Base-by-base conservation (phyloP, 805 yeast genomes). In the Myxozyma udenii region DNA sequence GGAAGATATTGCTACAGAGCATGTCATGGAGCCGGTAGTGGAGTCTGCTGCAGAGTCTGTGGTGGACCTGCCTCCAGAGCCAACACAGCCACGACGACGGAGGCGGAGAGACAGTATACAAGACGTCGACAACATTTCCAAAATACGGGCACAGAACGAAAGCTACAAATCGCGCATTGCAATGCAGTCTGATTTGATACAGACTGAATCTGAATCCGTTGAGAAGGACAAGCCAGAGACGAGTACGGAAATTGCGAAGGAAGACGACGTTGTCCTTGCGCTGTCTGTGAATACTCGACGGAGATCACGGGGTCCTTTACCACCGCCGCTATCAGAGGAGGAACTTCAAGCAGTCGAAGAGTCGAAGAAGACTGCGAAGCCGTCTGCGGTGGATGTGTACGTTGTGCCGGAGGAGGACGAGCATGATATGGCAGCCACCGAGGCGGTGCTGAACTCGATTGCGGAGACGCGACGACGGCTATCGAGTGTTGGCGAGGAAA, bases 31-130 rank as follows among this genome's bases (percentile, higher is more conserved):
- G 33, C 9, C 9, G 33, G 9, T 28, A 28, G 33, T 28, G 33
- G n/a, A n/a, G n/a, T n/a, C n/a, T n/a, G n/a, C n/a, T n/a, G n/a
- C n/a, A n/a, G n/a, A n/a, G n/a, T n/a, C n/a, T n/a, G n/a, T n/a
- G n/a, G n/a, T n/a, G n/a, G n/a, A n/a, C n/a, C n/a, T n/a, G n/a
- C n/a, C n/a, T n/a, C n/a, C n/a, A n/a, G n/a, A n/a, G n/a, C n/a
- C n/a, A n/a, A n/a, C 33, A 14, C 9, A 28, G 14, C 33, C 33
- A 28, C 43, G 51, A n/a, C 50, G 60, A n/a, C 41, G 60, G 41
- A 51, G 28, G 32, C 43, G 60, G 18, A 43, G 60, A 4, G 60
- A 55, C 35, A 55, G 60, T 24, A 21, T 51, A 24, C 53, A 53
- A n/a, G 57, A 53, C 23, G 38, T 46, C 18, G 60, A 55, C 38